phyloP scores from a whole-genome alignment of 2,329 filamentous ascomycete genomes.

The Neopestalotiopsis sp. region DNA sequence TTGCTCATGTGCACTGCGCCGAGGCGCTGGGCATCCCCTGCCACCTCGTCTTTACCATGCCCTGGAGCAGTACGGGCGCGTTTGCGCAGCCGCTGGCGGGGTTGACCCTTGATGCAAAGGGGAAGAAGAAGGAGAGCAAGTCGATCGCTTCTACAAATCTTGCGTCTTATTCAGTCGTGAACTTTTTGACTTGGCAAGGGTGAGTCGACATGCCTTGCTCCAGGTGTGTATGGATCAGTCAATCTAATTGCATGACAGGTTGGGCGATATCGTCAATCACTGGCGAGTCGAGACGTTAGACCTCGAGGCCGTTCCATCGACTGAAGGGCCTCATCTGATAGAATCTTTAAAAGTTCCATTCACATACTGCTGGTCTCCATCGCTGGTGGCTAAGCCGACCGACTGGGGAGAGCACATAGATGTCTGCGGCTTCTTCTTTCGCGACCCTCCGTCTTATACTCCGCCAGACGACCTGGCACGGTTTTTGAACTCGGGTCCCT shows the following conservation, averaged over 20 bases:
- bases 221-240: no score
- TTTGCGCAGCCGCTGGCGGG: slow-evolving; percentile 80
- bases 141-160: slow-evolving; percentile 72
- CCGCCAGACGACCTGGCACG: slow-evolving; percentile 68
- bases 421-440: slow-evolving; percentile 77
- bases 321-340: slow-evolving; percentile 80
- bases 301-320: slow-evolving; percentile 75
- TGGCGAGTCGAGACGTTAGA: slow-evolving; percentile 72
- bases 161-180: slow-evolving; percentile 78
- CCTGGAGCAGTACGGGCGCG: slow-evolving; percentile 79
- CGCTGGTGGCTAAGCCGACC: slow-evolving; percentile 77
- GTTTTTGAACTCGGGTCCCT: slow-evolving; percentile 72
- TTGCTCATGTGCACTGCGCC: slow-evolving; percentile 77
- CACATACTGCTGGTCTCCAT: slow-evolving; percentile 89
- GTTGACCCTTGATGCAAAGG: slow-evolving; percentile 56
- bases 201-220: background rate
- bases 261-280: slow-evolving; percentile 85
- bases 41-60: slow-evolving; percentile 95
- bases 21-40: slow-evolving; percentile 77
- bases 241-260: slow-evolving; percentile 22
- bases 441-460: slow-evolving; percentile 69
- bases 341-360: slow-evolving; percentile 76
- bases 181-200: slow-evolving; percentile 89
- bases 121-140: slow-evolving; percentile 52
- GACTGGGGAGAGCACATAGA: slow-evolving; percentile 75